phyloP scores from a whole-genome alignment of 176 grass and related monocot species.

The Puccinellia tenuiflora region DNA sequence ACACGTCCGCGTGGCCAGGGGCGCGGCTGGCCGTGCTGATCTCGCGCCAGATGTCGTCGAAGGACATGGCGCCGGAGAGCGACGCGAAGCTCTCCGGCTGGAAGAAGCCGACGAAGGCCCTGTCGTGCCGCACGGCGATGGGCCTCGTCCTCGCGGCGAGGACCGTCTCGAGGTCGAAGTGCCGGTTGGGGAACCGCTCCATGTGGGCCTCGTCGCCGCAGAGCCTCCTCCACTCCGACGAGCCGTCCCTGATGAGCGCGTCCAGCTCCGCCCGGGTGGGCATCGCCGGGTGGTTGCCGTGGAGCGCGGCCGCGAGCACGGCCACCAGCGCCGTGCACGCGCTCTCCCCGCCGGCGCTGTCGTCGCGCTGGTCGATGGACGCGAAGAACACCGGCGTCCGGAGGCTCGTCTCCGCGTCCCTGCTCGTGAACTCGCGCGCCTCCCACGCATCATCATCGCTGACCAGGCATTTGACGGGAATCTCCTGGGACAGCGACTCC shows the following conservation, averaged over 20 bases:
- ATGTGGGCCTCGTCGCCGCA: conserved; percentile 54
- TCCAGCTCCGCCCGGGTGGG: conserved; percentile 61
- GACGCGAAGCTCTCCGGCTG: conserved; percentile 90
- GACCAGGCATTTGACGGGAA: conserved; percentile 28
- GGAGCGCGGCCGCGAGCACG: conserved; percentile 65
- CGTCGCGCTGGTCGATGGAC: conserved; percentile 93
- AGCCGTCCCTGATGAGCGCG: conserved; percentile 77
- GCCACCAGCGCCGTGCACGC: conserved; percentile 92
- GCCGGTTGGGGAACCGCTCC: conserved; percentile 71
- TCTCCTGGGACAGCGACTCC: conserved; percentile 38
- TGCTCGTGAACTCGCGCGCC: conserved; percentile 61
- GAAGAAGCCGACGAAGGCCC: conserved; percentile 88
- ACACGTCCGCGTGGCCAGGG: conserved; percentile 37
- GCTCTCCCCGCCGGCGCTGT: conserved; percentile 87
- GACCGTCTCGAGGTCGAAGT: conserved; percentile 93
- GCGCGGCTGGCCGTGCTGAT: conserved; percentile 19
- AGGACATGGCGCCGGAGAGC: conserved; percentile 72
- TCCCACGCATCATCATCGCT: conserved; percentile 62
- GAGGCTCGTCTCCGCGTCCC: conserved; percentile 74
- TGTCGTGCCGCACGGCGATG: conserved; percentile 62
- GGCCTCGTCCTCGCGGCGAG: conserved; percentile 51
- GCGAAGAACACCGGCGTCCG: conserved; percentile 77
- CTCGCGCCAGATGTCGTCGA: conserved; percentile 84
- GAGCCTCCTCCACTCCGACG: conserved; percentile 75
- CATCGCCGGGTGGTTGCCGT: conserved; percentile 43